Conservation (phyloP, 2,329 filamentous ascomycete genomes). For the Penicillium polonicum region DNA sequence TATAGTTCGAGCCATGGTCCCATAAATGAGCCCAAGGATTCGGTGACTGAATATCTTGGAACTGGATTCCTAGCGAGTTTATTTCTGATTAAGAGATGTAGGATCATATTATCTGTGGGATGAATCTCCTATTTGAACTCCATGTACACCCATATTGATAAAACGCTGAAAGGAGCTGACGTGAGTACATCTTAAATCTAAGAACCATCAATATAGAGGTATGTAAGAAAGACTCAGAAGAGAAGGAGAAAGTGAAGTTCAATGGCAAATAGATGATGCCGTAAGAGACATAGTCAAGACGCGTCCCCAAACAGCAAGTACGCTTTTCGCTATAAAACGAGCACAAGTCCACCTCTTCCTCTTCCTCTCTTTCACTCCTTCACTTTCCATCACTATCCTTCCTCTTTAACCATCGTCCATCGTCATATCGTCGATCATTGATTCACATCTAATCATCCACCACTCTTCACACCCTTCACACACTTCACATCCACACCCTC, state of each 20-base stretch:
- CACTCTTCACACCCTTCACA: neutral
- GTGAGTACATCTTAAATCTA: neutral
- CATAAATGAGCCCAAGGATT: too few species aligned
- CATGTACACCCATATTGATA: neutral
- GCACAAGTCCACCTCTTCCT: neutral
- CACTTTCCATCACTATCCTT: neutral
- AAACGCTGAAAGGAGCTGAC: neutral
- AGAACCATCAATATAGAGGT: too few species aligned
- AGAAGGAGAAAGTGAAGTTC: too few species aligned
- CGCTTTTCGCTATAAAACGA: neutral
- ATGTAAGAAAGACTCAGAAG: too few species aligned
- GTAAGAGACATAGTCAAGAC: neutral
- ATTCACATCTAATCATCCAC: neutral
- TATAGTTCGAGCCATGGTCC: too few species aligned
- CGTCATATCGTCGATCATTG: neutral
- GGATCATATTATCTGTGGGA: too few species aligned
- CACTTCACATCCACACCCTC: too few species aligned
- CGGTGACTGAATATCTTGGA: too few species aligned
- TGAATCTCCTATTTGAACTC: neutral
- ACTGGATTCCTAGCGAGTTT: too few species aligned
- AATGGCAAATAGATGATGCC: neutral
- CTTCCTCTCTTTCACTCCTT: neutral
- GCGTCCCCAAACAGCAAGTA: neutral
- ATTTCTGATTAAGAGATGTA: too few species aligned
- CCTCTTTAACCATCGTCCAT: neutral